A percentile compares a stretch with the other conserved stretches of the same genome.
phyloP scores from a whole-genome alignment of 108 stramenopile species.

The Cyclotella distinguenda region DNA sequence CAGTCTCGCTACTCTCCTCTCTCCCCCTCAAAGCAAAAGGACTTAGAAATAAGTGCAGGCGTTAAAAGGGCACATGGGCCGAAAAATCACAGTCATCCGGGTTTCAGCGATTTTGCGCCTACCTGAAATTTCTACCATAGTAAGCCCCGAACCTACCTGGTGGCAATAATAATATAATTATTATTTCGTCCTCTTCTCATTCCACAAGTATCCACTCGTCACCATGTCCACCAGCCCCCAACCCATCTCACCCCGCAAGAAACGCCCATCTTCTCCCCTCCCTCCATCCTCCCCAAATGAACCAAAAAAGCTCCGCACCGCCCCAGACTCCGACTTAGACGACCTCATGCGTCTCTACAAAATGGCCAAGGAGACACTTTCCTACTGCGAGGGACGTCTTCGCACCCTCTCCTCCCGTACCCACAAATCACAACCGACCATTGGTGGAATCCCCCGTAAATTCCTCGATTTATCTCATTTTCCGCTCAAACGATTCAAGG shows the following conservation, averaged over 20 bases:
- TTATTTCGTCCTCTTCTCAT: too few relatives aligned
- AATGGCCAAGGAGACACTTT: conserved; percentile 8
- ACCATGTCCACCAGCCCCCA: not conserved
- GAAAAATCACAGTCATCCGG: too few relatives aligned
- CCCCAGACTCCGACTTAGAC: not conserved
- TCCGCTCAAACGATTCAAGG: not conserved
- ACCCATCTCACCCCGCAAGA: conserved; percentile 1
- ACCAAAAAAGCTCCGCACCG: too few relatives aligned
- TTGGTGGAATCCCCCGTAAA: conserved; percentile 33
- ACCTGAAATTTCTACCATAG: too few relatives aligned
- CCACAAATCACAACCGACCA: not conserved
- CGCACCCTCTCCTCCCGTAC: not conserved
- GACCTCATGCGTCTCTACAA: not conserved
- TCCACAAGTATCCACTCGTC: too few relatives aligned
- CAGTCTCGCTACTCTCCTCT: too few relatives aligned
- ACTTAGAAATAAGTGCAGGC: too few relatives aligned
- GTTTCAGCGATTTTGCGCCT: too few relatives aligned
- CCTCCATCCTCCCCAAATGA: not conserved
- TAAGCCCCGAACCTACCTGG: too few relatives aligned
- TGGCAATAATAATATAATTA: too few relatives aligned
- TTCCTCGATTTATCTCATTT: conserved; percentile 43
- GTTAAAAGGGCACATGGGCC: too few relatives aligned
- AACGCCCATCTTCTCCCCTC: not conserved
- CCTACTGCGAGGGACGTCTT: not conserved
- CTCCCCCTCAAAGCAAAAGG: too few relatives aligned